These are phyloP conservation scores for Cadophora sp. DNA, from an alignment of 2,329 filamentous ascomycete species.

Conservation along the genomic window DNA sequence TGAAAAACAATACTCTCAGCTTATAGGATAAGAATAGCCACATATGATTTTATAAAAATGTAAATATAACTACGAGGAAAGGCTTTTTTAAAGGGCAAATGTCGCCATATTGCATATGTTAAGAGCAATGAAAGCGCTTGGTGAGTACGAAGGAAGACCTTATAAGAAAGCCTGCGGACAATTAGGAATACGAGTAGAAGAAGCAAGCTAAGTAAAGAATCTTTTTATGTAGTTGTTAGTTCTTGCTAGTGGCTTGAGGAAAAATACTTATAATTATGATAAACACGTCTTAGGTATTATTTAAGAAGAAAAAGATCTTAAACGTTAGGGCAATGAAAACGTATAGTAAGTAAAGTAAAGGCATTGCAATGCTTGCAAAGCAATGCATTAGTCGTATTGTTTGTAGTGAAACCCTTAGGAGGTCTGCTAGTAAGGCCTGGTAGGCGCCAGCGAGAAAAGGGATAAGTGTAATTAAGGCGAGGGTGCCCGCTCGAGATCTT, in stretches of 20 bases:
- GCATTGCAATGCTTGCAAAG: slow-evolving; percentile 5
- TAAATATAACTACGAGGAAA: slow-evolving; percentile 34
- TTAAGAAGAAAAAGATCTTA: slow-evolving; percentile 15
- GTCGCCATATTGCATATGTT: slow-evolving; percentile 29
- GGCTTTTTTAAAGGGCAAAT: slow-evolving; percentile 25
- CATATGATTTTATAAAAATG: slow-evolving; percentile 26
- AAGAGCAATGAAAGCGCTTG: slow-evolving; percentile 27
- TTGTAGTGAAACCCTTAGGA: slow-evolving; percentile 17
- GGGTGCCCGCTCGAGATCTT: slow-evolving; percentile 27
- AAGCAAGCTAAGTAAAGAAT: slow-evolving; percentile 30
- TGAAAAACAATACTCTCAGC: slow-evolving; percentile 26
- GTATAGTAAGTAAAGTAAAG: slow-evolving; percentile 33
- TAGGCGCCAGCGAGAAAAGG: slow-evolving; percentile 36
- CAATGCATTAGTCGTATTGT: slow-evolving; percentile 12
- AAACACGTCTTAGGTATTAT: slow-evolving; percentile 27
- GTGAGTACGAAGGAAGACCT: slow-evolving; percentile 32
- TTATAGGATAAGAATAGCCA: slow-evolving; percentile 21
- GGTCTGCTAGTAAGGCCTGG: slow-evolving; percentile 37
- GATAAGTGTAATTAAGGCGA: slow-evolving; percentile 34
- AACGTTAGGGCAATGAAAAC: slow-evolving; percentile 25
- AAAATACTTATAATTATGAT: slow-evolving; percentile 29
- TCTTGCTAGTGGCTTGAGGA: slow-evolving; percentile 3
- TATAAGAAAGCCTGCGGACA: slow-evolving; percentile 30
- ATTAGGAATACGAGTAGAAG: slow-evolving; percentile 27
- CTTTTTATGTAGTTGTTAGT: slow-evolving; percentile 32